Conservation (phyloP, 495 filamentous ascomycete species). For the Lasiosphaeris hirsuta region DNA sequence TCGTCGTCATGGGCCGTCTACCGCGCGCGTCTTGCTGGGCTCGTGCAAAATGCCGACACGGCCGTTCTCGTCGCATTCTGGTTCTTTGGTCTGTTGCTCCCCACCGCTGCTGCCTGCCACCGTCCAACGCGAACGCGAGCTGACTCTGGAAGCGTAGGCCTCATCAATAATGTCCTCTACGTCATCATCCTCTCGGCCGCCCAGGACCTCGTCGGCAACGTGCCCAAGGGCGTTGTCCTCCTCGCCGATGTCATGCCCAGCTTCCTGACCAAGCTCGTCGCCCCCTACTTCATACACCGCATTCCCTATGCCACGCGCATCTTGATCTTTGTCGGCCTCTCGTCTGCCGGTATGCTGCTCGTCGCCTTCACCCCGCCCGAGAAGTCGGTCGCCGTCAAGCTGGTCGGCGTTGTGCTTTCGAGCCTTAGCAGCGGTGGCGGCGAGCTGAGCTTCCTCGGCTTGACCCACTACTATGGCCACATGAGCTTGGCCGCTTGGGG, state of each 20-base stretch:
- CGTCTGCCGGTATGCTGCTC: conserved; percentile 79
- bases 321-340: conserved; percentile 66
- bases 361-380: conserved; percentile 72
- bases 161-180: conserved; percentile 98
- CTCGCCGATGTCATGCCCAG: conserved; percentile 89
- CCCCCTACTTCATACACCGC: conserved; percentile 88
- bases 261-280: conserved; percentile 81
- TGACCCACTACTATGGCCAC: conserved; percentile 93
- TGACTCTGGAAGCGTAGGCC: conserved; percentile 50
- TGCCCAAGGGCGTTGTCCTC: conserved; percentile 89
- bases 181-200: conserved; percentile 96
- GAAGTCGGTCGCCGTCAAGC: conserved; percentile 64
- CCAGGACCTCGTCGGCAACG: conserved; percentile 85
- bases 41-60: conserved; percentile 67
- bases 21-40: conserved; percentile 56
- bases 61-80: conserved; percentile 81
- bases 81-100: conserved; percentile 69
- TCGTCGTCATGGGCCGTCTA: conserved; percentile 70
- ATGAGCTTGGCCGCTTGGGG: conserved; percentile 90
- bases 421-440: conserved; percentile 80
- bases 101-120: neutral
- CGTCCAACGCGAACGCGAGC: neutral
- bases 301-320: conserved; percentile 77
- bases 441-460: conserved; percentile 81
- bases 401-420: conserved; percentile 80